Evolutionary conservation across 352 stramenopile genomes (phyloP).

Genomic region (Globisporangium polare): DNA sequence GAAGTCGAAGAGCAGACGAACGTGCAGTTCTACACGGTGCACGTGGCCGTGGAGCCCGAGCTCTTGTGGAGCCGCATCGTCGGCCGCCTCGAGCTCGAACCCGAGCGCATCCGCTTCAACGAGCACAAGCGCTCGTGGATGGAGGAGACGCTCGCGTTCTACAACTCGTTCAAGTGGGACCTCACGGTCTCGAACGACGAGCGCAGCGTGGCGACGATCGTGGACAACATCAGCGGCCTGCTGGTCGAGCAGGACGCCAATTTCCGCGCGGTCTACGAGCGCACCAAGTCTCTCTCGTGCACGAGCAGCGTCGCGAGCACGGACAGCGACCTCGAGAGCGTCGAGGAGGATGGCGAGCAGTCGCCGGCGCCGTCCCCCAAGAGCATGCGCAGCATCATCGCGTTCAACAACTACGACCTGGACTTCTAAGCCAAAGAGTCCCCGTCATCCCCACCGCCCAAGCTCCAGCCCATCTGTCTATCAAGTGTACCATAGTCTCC

Average conservation of each 20-base stretch:
- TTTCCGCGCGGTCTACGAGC: conserved; percentile 61
- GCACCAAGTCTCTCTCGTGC: conserved; percentile 38
- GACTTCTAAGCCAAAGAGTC: conserved; percentile 18
- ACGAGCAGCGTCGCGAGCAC: conserved; percentile 55
- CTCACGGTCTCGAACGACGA: conserved; percentile 66
- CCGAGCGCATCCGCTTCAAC: conserved; percentile 70
- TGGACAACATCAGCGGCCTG: conserved; percentile 42
- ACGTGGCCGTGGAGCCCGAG: conserved; percentile 73
- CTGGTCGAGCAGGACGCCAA: conserved; percentile 54
- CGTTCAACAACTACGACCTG: conserved; percentile 61
- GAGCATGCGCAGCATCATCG: conserved; percentile 50
- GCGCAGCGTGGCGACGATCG: conserved; percentile 45
- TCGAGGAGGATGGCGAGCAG: conserved; percentile 29
- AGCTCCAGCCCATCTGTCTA: not conserved
- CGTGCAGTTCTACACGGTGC: conserved; percentile 84
- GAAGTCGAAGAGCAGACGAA: conserved; percentile 71
- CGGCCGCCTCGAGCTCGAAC: conserved; percentile 53
- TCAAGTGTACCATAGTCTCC: conserved; percentile 9
- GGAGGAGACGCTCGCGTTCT: conserved; percentile 78
- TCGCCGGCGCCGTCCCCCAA: conserved; percentile 6
- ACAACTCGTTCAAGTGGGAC: conserved; percentile 79
- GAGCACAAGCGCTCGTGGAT: conserved; percentile 86
- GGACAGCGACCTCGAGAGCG: conserved; percentile 71
- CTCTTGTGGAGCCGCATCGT: conserved; percentile 77
- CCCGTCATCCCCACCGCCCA: too few species aligned